A percentile compares a stretch with the other conserved stretches of the same genome.
These are phyloP conservation scores for Avicennia marina DNA, from an alignment of 257 asterid genomes.

Conservation along the genomic window DNA sequence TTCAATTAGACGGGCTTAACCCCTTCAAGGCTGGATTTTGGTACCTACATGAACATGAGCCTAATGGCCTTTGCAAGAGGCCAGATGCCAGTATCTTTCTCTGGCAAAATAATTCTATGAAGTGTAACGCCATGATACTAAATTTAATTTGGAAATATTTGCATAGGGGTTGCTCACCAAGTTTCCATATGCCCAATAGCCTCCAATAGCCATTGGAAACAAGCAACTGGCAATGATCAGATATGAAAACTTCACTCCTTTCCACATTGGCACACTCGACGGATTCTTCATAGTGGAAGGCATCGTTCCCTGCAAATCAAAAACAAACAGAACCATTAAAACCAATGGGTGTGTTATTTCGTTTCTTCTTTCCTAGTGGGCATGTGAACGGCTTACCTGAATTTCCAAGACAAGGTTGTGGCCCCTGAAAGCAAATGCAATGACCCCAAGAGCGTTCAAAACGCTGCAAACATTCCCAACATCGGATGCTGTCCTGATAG, in stretches of 20 bases:
- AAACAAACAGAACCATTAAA: background rate
- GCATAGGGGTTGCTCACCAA: conserved; percentile 37
- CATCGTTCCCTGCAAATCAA: conserved; percentile 69
- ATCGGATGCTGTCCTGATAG: conserved; percentile 32
- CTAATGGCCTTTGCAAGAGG: too few relatives aligned
- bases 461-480: conserved; percentile 42
- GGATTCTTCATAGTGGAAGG: conserved; percentile 67
- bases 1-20: too few relatives aligned
- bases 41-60: too few relatives aligned
- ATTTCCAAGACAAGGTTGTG: conserved; percentile 84
- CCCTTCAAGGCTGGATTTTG: too few relatives aligned
- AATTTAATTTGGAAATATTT: too few relatives aligned
- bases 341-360: background rate
- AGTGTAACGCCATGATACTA: too few relatives aligned
- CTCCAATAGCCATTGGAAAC: conserved; percentile 81
- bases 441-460: conserved; percentile 71
- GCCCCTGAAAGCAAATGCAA: conserved; percentile 86
- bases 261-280: conserved; percentile 84
- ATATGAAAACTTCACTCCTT: conserved; percentile 65
- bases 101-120: too few relatives aligned
- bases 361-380: too few relatives aligned
- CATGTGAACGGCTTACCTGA: too few relatives aligned
- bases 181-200: conserved; percentile 88
- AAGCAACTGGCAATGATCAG: conserved; percentile 63
- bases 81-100: too few relatives aligned